Conservation (phyloP, 148 eudicot genomes). For the Silene latifolia region DNA sequence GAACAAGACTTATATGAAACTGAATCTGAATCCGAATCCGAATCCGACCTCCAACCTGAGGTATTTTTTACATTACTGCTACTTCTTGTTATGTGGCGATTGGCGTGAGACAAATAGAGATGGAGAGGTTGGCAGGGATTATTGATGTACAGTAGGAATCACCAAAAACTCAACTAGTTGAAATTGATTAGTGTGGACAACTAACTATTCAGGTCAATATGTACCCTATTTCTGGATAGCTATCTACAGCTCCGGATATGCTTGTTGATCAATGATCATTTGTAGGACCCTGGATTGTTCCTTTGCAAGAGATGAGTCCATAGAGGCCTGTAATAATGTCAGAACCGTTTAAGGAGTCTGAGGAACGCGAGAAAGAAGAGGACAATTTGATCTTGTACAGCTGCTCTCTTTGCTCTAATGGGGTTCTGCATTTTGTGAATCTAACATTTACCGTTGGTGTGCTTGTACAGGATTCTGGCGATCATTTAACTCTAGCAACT, state of each 20-base stretch:
- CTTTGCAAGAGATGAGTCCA: background rate
- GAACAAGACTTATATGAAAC: conserved; percentile 35
- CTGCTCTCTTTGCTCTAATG: background rate
- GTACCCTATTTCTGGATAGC: background rate
- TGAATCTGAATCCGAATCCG: conserved; percentile 34
- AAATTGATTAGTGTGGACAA: background rate
- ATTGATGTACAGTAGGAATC: background rate
- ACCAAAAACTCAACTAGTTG: background rate
- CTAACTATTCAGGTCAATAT: background rate
- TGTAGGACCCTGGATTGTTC: background rate
- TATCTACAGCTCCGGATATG: background rate
- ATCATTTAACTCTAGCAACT: conserved; percentile 35
- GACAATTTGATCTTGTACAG: background rate
- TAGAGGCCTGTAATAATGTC: background rate
- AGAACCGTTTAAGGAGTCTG: background rate
- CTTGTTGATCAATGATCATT: background rate
- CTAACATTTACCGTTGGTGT: conserved; percentile 4
- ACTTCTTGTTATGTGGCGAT: background rate
- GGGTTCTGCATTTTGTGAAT: background rate
- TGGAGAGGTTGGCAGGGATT: background rate
- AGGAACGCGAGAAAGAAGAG: background rate
- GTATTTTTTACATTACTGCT: conserved; percentile 6
- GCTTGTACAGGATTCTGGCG: conserved; percentile 42
- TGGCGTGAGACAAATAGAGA: background rate
- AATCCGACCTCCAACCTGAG: conserved; percentile 43